Conservation (phyloP, 495 filamentous ascomycete genomes). For the Evernia prunastri region DNA sequence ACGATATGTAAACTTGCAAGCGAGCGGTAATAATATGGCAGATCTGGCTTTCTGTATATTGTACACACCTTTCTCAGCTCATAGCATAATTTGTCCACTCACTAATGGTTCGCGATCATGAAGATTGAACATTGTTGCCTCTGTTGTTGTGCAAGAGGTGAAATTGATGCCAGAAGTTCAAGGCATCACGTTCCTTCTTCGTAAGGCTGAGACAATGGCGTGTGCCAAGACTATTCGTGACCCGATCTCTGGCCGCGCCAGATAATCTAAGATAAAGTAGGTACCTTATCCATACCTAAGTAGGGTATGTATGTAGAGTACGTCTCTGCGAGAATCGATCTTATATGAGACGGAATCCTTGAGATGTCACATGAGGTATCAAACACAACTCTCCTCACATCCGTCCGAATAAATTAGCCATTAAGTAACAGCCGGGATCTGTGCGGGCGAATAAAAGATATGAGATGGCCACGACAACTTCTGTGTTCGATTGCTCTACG, state of each 20-base stretch:
- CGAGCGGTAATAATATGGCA: neutral
- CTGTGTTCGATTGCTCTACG: neutral
- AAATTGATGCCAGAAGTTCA: neutral
- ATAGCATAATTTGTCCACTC: conserved; percentile 11
- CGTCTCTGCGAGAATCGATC: too few relatives aligned
- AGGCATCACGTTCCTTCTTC: neutral
- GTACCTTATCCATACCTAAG: too few relatives aligned
- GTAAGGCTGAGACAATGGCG: neutral
- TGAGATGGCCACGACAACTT: neutral
- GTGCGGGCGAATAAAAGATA: too few relatives aligned
- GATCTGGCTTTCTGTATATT: neutral
- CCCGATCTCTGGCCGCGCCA: too few relatives aligned
- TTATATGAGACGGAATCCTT: too few relatives aligned
- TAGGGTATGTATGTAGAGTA: too few relatives aligned
- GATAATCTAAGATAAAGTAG: too few relatives aligned
- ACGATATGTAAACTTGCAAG: conserved; percentile 13
- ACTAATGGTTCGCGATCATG: neutral
- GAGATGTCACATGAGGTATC: too few relatives aligned
- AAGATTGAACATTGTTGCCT: too few relatives aligned
- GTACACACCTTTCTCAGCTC: conserved; percentile 12
- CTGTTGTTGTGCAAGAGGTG: neutral
- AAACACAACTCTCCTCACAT: too few relatives aligned
- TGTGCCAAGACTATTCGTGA: too few relatives aligned
- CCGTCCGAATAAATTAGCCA: too few relatives aligned
- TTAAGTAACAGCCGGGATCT: neutral